Conservation (phyloP, 2,329 filamentous ascomycete genomes). For the Aspergillus clavatus region DNA sequence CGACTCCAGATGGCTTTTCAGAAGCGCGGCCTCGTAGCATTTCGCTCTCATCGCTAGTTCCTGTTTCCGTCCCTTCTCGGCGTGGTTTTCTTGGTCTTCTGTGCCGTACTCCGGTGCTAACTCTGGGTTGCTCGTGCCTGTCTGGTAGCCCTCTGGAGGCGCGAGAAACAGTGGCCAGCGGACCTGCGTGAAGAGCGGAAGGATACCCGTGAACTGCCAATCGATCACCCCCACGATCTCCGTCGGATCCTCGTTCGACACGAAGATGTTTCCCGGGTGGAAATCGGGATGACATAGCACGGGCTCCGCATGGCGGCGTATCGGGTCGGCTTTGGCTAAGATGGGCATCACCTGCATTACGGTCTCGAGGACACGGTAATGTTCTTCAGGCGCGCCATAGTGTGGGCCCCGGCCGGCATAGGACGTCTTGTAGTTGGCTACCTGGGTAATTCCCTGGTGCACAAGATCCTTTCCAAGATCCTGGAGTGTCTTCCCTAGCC, state of each 20-base stretch:
- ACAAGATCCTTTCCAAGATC: conserved; percentile 10
- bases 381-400: conserved; percentile 13
- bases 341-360: conserved; percentile 8
- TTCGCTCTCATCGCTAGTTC: conserved; percentile 15
- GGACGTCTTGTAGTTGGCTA: conserved; percentile 10
- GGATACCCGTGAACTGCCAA: conserved; percentile 17
- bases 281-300: conserved; percentile 17
- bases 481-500: conserved; percentile 9
- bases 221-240: conserved; percentile 17
- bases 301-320: conserved; percentile 10
- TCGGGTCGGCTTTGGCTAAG: conserved; percentile 2
- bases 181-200: conserved; percentile 17
- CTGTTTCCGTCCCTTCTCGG: conserved; percentile 5
- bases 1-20: conserved; percentile 13
- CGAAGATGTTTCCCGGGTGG: conserved; percentile 20
- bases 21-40: conserved; percentile 21
- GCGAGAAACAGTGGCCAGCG: conserved; percentile 17
- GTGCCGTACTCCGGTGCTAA: conserved; percentile 9
- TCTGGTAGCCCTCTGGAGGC: conserved; percentile 15
- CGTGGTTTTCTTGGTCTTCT: conserved; percentile 8
- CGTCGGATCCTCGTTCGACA: conserved; percentile 17
- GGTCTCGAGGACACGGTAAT: conserved; percentile 9
- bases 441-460: conserved; percentile 12
- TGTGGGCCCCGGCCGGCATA: conserved; percentile 11
- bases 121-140: conserved; percentile 13